Evolutionary conservation across 2,329 filamentous ascomycete genomes (phyloP).

Genomic region (Mariannaea elegans): DNA sequence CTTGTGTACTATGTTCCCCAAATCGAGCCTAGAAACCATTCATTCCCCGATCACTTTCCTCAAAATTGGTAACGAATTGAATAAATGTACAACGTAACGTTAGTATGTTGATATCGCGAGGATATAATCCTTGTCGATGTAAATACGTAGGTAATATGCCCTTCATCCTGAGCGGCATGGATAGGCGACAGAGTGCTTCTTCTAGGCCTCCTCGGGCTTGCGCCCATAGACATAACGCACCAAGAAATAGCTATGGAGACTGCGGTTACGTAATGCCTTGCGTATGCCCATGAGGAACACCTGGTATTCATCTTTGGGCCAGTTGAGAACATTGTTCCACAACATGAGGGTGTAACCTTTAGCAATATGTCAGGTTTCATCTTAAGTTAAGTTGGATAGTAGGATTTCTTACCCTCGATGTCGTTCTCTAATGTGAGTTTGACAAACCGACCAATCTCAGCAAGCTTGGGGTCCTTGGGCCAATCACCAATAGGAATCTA

Average conservation of each 20-base stretch:
- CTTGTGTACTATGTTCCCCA: too few species aligned
- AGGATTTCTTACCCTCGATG: background rate
- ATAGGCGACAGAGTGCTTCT: too few species aligned
- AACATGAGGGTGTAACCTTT: constrained; percentile 31
- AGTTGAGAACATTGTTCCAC: constrained; percentile 31
- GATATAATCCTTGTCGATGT: too few species aligned
- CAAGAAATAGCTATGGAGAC: constrained; percentile 29
- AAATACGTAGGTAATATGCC: too few species aligned
- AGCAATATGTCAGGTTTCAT: rapidly evolving
- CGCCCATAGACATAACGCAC: constrained; percentile 33
- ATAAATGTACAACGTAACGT: too few species aligned
- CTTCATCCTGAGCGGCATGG: too few species aligned
- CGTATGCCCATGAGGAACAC: constrained; percentile 31
- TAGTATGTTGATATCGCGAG: too few species aligned
- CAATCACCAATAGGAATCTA: constrained; percentile 16
- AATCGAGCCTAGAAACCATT: too few species aligned
- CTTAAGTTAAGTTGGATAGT: rapidly evolving
- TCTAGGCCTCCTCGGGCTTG: constrained; percentile 12
- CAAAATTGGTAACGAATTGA: too few species aligned
- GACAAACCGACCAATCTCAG: constrained; percentile 19
- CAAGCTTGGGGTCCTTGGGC: constrained; percentile 20
- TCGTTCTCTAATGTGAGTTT: background rate
- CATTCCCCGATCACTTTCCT: too few species aligned
- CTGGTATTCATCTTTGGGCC: constrained; percentile 34
- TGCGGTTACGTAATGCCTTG: constrained; percentile 26